These are phyloP conservation scores for Cordyceps farinosa DNA, from an alignment of 2,329 filamentous ascomycete species.

Conservation along the genomic window DNA sequence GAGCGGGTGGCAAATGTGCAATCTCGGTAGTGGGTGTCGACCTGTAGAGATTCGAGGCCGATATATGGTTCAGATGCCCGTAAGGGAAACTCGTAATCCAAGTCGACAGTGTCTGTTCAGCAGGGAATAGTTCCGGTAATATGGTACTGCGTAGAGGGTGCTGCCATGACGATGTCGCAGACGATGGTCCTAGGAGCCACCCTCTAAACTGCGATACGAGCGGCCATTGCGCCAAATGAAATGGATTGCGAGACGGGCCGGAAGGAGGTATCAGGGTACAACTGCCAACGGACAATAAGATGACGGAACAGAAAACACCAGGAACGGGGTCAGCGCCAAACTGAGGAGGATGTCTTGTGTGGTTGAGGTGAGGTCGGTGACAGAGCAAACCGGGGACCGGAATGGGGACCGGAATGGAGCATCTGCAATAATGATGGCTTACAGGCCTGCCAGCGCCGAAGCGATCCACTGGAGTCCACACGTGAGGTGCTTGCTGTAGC, in stretches of 20 bases:
- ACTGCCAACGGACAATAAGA: background rate
- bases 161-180: slow-evolving; percentile 51
- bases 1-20: slow-evolving; percentile 11
- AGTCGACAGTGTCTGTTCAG: background rate
- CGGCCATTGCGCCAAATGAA: slow-evolving; percentile 27
- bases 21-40: background rate
- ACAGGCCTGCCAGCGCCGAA: background rate
- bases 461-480: background rate
- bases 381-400: background rate
- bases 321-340: background rate
- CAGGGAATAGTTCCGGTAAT: slow-evolving; percentile 2
- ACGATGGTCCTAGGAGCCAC: slow-evolving; percentile 40
- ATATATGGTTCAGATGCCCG: background rate
- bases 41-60: background rate
- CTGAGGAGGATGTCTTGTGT: slow-evolving; percentile 11
- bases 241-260: background rate
- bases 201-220: slow-evolving; percentile 51
- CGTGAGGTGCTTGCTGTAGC: background rate
- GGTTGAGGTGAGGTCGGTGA: slow-evolving; percentile 6
- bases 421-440: background rate
- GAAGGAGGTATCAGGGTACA: background rate
- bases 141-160: slow-evolving; percentile 40
- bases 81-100: background rate
- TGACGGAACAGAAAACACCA: background rate
- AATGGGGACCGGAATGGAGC: background rate